Evolutionary conservation across 1,139 yeast genomes (phyloP), one percentile per base, ranked within the genome.

Genomic region (Taiozyma sp.): DNA sequence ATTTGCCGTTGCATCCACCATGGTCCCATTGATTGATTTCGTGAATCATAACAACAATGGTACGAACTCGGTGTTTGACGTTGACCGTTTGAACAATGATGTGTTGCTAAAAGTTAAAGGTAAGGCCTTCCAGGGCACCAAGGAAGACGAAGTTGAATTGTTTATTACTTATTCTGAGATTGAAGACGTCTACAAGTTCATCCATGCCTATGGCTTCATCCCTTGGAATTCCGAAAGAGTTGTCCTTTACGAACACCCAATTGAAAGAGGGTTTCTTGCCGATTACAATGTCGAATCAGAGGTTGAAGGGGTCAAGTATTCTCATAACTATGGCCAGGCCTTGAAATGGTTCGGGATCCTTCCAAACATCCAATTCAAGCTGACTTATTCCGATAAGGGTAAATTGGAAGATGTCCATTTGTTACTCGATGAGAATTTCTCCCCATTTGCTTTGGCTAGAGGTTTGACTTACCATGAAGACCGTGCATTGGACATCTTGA

Each of bases 21-120:
- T 85, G 51, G 88, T 85, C 0, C 91, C 93, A 0, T 57, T 83
- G 1, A 62, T 85, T 36, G 93, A 85, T 63, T 85, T 80, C 71
- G 87, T 79, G 6, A 85, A 85, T 61, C 93, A 85, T 62, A 68
- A 67, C 45, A 69, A 67, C 44, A 68, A 65, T 43, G 40, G 54
- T 8, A 67, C 70, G 46, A 84, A 82, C 64, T 78, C 87, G 0
- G 75, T 71, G 57, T 85, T 83, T 66, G 93, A 85, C 63, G 73
- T 83, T 14, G 90, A 84, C 62, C 68, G 74, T 24, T 44, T 51
- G 0, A 74, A 70, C 4, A 66, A 70, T 3, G 87, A 81, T 51
- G 70, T 84, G 3, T 44, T 84, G 1, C 64, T 80, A 45, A 65
- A 67, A 24, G 54, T 70, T 14, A 43, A 46, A 13, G 45, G 48